Evolutionary conservation across 1,139 yeast genomes (phyloP), one percentile per base, ranked within the genome.

Genomic region (Zygoascus meyerae): DNA sequence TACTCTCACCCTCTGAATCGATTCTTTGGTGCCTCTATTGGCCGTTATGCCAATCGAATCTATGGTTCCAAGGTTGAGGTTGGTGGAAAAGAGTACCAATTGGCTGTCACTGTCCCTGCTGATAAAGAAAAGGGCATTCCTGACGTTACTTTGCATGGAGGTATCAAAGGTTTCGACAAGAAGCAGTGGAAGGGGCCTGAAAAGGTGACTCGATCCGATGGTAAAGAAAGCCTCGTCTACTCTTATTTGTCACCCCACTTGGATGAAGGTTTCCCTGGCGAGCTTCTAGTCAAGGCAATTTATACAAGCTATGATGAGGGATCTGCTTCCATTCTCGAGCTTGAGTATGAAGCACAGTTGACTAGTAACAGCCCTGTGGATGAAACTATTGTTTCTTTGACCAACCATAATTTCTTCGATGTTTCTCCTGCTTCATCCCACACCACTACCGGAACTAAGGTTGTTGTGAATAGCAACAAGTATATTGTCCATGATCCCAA

Each of bases 331-430:
- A 52, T 61, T 32, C 53, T 71, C 42, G 71, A 66, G 18, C 59
- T 77, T 44, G 83, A 78, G 55, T 79, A 71, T 58, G 71, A 70
- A 53, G 75, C 79, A 21, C 60, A 60, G 17, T 61, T 77, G 41
- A 62, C 71, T 31, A 67, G 67, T 4, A 63, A 66, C n/a, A 61
- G 72, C 4, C 67, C 63, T 16, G 63, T 58, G n/a, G 57, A 68
- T 35, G 68, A 74, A 42, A 79, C 87, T 2, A 68, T 75, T 28
- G 69, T 81, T 44, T 76, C 78, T 56, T 66, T 82, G 61, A 79
- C 86, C 43, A 82, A 81, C 63, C 89, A 82, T 60, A 66, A 81
- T 14, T 81, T 79, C 63, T 79, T 79, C 70, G 78, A 75, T 57
- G 52, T 66, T 35, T 59, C 68, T 47, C 63, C 63, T 43, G 58